A percentile compares a stretch with the other conserved stretches of the same genome.
phyloP scores from a whole-genome alignment of 345 rosid genomes.

The Excoecaria agallocha region DNA sequence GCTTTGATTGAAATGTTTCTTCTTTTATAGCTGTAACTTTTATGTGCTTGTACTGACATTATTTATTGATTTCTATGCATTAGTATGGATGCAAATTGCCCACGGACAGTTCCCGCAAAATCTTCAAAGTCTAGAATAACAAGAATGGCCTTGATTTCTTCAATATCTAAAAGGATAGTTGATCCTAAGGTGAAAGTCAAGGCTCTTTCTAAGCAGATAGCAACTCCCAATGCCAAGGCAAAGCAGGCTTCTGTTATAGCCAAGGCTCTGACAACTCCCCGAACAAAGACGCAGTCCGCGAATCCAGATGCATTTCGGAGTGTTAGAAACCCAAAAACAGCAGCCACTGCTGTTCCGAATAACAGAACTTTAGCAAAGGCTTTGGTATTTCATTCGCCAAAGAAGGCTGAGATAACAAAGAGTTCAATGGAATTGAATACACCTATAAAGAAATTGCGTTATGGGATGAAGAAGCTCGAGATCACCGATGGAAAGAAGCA shows the following conservation, averaged over 20 bases:
- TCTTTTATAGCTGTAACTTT: not conserved
- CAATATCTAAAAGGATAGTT: conserved; percentile 53
- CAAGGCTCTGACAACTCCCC: conserved; percentile 62
- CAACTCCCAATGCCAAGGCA: conserved; percentile 49
- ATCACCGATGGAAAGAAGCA: conserved; percentile 43
- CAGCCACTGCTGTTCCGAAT: conserved; percentile 34
- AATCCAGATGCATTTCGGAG: conserved; percentile 57
- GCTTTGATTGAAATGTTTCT: not conserved
- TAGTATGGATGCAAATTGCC: conserved; percentile 56
- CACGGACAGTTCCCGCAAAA: conserved; percentile 82
- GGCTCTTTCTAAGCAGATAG: conserved; percentile 24
- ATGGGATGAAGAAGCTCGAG: conserved; percentile 70
- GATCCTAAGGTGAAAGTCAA: conserved; percentile 43
- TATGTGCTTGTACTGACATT: not conserved
- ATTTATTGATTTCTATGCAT: conserved; percentile 7
- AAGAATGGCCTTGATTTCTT: conserved; percentile 68
- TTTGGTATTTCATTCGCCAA: conserved; percentile 79
- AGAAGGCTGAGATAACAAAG: conserved; percentile 55
- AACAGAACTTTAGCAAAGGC: conserved; percentile 54
- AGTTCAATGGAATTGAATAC: conserved; percentile 48
- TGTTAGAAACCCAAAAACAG: conserved; percentile 54
- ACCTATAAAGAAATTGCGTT: conserved; percentile 49
- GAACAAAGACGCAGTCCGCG: conserved; percentile 42
- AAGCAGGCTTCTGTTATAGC: conserved; percentile 30
- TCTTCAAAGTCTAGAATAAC: conserved; percentile 59